Conservation (phyloP, 495 filamentous ascomycete species). For the Lasiosphaeris hirsuta region DNA sequence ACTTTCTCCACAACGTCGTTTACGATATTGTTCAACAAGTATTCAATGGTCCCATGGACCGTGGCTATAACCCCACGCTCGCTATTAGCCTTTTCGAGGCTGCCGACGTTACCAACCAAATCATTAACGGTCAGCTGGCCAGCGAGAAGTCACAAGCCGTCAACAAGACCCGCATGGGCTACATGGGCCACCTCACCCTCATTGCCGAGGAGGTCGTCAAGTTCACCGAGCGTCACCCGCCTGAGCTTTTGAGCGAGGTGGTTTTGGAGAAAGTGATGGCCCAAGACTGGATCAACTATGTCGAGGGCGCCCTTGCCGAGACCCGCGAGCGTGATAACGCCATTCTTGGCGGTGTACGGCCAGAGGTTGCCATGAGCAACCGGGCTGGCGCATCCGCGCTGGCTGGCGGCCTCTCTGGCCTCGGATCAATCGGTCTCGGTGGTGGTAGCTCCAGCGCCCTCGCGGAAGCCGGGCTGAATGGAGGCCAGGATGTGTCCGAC, state of each 20-base stretch:
- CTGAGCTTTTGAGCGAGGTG: conserved; percentile 75
- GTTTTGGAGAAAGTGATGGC: conserved; percentile 88
- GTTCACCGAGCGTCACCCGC: conserved; percentile 90
- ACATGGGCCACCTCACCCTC: conserved; percentile 97
- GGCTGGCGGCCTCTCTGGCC: conserved; percentile 43
- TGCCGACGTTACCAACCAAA: conserved; percentile 83
- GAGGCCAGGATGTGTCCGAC: conserved; percentile 71
- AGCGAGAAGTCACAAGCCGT: conserved; percentile 80
- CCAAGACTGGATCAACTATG: conserved; percentile 88
- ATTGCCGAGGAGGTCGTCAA: conserved; percentile 99
- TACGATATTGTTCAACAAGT: conserved; percentile 99
- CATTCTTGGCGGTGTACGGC: conserved; percentile 92
- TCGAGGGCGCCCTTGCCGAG: conserved; percentile 89
- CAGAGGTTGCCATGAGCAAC: conserved; percentile 69
- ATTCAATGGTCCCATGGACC: conserved; percentile 97
- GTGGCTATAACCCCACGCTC: conserved; percentile 88
- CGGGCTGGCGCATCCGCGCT: conserved; percentile 30
- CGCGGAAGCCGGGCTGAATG: conserved; percentile 68
- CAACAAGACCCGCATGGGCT: conserved; percentile 88
- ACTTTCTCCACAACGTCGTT: conserved; percentile 98
- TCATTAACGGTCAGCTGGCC: conserved; percentile 82
- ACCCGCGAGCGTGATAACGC: conserved; percentile 96
- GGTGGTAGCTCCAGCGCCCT: conserved; percentile 64
- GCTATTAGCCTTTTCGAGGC: conserved; percentile 90
- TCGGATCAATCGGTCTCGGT: conserved; percentile 41